A percentile compares a stretch with the other conserved stretches of the same genome.
Evolutionary conservation across 2,329 filamentous ascomycete species (phyloP).

Genomic region (Colletotrichum sp.): DNA sequence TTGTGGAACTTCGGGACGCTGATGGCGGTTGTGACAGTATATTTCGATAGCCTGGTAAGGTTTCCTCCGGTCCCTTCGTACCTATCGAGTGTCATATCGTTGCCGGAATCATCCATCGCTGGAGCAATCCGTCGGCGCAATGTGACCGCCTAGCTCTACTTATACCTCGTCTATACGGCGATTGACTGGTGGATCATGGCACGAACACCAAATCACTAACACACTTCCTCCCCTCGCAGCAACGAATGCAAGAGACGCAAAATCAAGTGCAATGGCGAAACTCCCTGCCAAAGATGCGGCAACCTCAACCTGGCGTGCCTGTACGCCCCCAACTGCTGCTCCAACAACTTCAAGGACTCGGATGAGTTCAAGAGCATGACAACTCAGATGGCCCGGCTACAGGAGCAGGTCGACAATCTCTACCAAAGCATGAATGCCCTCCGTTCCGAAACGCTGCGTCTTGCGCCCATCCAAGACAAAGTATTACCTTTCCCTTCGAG

Average conservation of each 20-base stretch:
- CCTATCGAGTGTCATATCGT: not conserved
- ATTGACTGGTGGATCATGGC: not conserved
- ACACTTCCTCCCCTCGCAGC: constrained; percentile 39
- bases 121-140: not conserved
- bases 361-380: constrained; percentile 88
- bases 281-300: constrained; percentile 70
- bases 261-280: constrained; percentile 76
- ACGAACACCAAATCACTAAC: not conserved
- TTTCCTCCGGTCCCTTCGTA: not conserved
- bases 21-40: constrained; percentile 43
- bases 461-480: constrained; percentile 49
- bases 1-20: constrained; percentile 13
- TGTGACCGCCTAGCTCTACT: not conserved
- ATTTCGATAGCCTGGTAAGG: constrained; percentile 67
- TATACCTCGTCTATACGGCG: not conserved
- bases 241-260: constrained; percentile 80
- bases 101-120: not conserved
- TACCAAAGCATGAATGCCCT: constrained; percentile 75
- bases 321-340: constrained; percentile 70
- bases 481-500: constrained; percentile 38
- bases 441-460: constrained; percentile 57
- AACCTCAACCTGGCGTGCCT: constrained; percentile 71
- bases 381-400: constrained; percentile 73
- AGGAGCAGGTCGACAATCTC: constrained; percentile 83
- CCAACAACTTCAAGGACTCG: constrained; percentile 87